Percentiles rank a stretch among this genome's conserved stretches.
Conservation (phyloP, 768 basidiomycete genomes). For the Lactifluus pinguis region DNA sequence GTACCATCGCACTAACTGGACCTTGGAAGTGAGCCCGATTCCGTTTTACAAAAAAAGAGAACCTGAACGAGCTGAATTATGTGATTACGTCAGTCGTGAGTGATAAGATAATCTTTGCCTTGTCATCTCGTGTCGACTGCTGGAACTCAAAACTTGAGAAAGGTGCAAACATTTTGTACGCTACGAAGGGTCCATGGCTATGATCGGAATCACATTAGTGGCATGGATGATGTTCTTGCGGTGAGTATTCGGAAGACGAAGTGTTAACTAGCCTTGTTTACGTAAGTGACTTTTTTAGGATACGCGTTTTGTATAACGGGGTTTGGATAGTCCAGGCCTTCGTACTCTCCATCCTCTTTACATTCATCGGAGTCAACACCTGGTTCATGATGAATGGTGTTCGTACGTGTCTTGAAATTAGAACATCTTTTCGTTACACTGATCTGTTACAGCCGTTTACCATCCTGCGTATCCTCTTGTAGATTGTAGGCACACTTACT, state of each 20-base stretch:
- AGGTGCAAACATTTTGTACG: conserved; percentile 25
- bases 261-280: no score
- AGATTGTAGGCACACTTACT: background rate
- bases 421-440: background rate
- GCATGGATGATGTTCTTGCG: conserved; percentile 54
- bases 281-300: background rate
- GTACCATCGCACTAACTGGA: conserved; percentile 21
- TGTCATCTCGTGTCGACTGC: background rate
- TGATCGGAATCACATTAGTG: conserved; percentile 43
- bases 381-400: conserved; percentile 44
- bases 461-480: background rate
- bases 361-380: conserved; percentile 38
- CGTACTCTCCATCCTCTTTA: conserved; percentile 29
- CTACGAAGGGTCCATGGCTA: conserved; percentile 36
- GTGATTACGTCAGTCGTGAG: conserved; percentile 31
- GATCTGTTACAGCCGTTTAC: background rate
- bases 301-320: background rate
- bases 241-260: conserved; percentile 19
- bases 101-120: background rate
- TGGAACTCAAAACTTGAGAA: no score
- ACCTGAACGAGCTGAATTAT: conserved; percentile 27
- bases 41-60: no score
- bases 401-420: conserved; percentile 30
- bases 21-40: conserved; percentile 8
- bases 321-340: conserved; percentile 23